Evolutionary conservation across 805 yeast species (phyloP), one percentile per base, ranked within the genome.

Genomic region (Candida endomychidarum): DNA sequence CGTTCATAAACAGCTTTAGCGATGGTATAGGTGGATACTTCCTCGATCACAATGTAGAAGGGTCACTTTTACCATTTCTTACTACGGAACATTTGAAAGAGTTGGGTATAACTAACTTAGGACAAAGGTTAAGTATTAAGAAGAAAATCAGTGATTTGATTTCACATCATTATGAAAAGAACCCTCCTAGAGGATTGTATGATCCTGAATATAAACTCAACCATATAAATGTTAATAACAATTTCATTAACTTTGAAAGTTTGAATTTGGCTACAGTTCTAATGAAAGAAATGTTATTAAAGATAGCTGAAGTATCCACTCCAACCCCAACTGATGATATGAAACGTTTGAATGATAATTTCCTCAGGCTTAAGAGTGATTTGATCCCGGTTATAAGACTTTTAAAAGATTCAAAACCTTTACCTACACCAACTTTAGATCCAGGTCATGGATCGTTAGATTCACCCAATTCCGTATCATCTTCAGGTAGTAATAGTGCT

Each of bases 1-100:
- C 49, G 37, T 66, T 56, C 42, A 54, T 69, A 15, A 49, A 52
- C 40, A 41, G 54, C 5, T 36, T 57, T 12, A 57, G 57, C 8
- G 57, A 49, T 16, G 60, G 56, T 15, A 15, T 43, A 38, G 28
- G 41, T 38, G 16, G 52, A 10, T 42, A 43, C 8, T 81, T 83
- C 53, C 61, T 70, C 18, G 71, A 68, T 2, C 77, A 86, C 59
- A 80, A 80, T 49, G 77, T 86, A 37, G 79, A 83, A 3, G 96
- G 96, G 1, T 77, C 83, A 21, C 71, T 85, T 3, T 63, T 91
- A 37, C 80, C 86, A 2, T 81, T 78, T 45, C 65, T 90, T 36
- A 78, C 79, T 22, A 77, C 85, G 9, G 78, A 75, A 7, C 93
- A 88, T 54, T 74, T 90, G 31, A 67, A 71, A 45, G 96, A 89